Conservation (phyloP, 106 monocot genomes). For the Platanthera zijinensis region DNA sequence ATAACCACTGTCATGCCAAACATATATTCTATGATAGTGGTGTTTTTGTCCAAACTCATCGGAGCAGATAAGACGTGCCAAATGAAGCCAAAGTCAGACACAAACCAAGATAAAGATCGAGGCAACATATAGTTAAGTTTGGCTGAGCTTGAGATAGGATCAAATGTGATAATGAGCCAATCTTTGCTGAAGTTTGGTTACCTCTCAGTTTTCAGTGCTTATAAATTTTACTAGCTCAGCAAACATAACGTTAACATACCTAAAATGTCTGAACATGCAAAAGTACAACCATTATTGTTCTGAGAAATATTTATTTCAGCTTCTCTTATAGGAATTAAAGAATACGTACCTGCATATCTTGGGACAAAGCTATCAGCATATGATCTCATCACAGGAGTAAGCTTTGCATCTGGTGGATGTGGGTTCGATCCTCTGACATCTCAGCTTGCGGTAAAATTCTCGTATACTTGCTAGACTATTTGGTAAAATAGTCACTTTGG, state of each 20-base stretch:
- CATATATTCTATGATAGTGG: too few relatives aligned
- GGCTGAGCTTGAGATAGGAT: too few relatives aligned
- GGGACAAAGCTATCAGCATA: constrained; percentile 28
- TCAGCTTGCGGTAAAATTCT: constrained; percentile 26
- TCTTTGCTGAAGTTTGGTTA: background rate
- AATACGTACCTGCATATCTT: constrained; percentile 67
- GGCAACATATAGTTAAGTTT: too few relatives aligned
- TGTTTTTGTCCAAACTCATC: too few relatives aligned
- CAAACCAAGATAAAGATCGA: too few relatives aligned
- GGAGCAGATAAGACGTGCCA: too few relatives aligned
- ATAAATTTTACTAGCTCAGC: background rate
- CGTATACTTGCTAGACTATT: background rate
- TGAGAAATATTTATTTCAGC: constrained; percentile 28
- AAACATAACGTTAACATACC: background rate
- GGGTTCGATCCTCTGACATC: constrained; percentile 81
- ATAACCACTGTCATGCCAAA: too few relatives aligned
- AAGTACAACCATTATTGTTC: background rate
- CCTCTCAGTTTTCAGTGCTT: background rate
- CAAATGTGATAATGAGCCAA: too few relatives aligned
- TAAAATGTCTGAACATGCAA: background rate
- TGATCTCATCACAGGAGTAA: constrained; percentile 77
- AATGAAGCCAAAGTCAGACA: too few relatives aligned
- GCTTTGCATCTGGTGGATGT: constrained; percentile 79
- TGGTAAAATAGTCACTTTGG: background rate
- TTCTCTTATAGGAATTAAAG: constrained; percentile 62